These are phyloP conservation scores for Trametes maxima DNA, from an alignment of 768 basidiomycete species.

Conservation along the genomic window DNA sequence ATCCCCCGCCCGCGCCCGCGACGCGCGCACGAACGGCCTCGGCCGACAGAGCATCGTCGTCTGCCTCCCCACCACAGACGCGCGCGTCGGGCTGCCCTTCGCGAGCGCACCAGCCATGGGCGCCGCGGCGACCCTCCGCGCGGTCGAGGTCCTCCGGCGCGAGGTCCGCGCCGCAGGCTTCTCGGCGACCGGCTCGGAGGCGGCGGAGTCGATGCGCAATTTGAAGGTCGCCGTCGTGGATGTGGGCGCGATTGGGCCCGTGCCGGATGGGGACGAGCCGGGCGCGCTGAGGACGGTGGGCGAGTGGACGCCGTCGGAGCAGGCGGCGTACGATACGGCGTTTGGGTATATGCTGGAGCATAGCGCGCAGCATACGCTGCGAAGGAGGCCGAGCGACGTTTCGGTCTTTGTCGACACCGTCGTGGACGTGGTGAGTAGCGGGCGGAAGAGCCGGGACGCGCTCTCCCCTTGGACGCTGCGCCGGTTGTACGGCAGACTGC, in stretches of 20 bases:
- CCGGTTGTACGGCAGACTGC: conserved; percentile 48
- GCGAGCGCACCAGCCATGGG: conserved; percentile 69
- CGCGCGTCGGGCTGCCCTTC: conserved; percentile 76
- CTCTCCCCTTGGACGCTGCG: conserved; percentile 23
- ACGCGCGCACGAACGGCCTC: conserved; percentile 49
- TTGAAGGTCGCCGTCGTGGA: conserved; percentile 74
- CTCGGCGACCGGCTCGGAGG: conserved; percentile 55
- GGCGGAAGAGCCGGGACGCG: conserved; percentile 42
- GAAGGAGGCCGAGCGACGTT: conserved; percentile 58
- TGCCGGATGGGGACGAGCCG: conserved; percentile 27
- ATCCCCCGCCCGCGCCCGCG: conserved; percentile 55
- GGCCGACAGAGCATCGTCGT: conserved; percentile 57
- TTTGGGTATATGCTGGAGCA: conserved; percentile 54
- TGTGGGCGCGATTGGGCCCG: conserved; percentile 57
- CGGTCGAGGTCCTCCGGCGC: conserved; percentile 69
- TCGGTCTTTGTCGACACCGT: conserved; percentile 61
- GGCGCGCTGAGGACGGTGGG: conserved; percentile 52
- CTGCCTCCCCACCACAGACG: conserved; percentile 73
- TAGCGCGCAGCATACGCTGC: conserved; percentile 42
- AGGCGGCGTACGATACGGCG: conserved; percentile 69
- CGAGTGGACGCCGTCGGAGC: conserved; percentile 76
- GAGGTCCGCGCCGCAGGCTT: conserved; percentile 64
- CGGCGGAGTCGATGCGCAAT: conserved; percentile 60
- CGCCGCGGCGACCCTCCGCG: conserved; percentile 71
- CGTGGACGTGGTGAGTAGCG: conserved; percentile 60